Evolutionary conservation across 2,329 filamentous ascomycete genomes (phyloP).

Genomic region (Diaporthe vaccinii): DNA sequence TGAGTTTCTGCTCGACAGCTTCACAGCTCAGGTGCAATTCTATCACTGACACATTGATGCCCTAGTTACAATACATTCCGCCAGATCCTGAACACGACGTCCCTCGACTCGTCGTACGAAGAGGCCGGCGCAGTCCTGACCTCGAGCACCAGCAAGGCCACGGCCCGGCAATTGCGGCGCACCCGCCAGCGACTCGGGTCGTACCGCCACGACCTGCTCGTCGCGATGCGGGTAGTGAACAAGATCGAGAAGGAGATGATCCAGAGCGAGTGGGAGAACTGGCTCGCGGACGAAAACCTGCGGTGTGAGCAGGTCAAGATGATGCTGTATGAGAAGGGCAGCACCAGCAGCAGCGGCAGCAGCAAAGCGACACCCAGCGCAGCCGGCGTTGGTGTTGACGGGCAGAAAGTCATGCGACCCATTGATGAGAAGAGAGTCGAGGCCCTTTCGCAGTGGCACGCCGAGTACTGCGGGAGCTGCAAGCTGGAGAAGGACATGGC

Average conservation of each 20-base stretch:
- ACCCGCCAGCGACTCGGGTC: constrained; percentile 86
- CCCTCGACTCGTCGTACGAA: constrained; percentile 69
- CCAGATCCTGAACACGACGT: constrained; percentile 68
- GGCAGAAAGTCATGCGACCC: constrained; percentile 47
- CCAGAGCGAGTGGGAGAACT: constrained; percentile 91
- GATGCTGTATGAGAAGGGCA: constrained; percentile 53
- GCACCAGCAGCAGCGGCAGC: constrained; percentile 37
- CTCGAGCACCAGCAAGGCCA: constrained; percentile 63
- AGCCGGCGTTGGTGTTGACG: constrained; percentile 28
- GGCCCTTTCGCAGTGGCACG: constrained; percentile 62
- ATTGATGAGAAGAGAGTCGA: constrained; percentile 50
- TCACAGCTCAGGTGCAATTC: neutral
- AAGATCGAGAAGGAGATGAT: constrained; percentile 89
- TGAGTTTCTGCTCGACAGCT: constrained; percentile 46
- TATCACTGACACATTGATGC: neutral
- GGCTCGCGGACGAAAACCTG: constrained; percentile 83
- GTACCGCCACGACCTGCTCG: constrained; percentile 90
- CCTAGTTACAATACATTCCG: constrained; percentile 73
- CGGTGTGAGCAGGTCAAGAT: constrained; percentile 76
- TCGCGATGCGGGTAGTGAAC: constrained; percentile 92
- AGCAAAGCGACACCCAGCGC: constrained; percentile 37
- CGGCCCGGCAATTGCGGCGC: constrained; percentile 76
- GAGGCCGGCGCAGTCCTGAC: constrained; percentile 63
- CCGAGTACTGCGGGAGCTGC: constrained; percentile 70
- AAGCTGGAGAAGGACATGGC: constrained; percentile 56